phyloP scores from a whole-genome alignment of 345 rosid species.

The Citrus sinensis region DNA sequence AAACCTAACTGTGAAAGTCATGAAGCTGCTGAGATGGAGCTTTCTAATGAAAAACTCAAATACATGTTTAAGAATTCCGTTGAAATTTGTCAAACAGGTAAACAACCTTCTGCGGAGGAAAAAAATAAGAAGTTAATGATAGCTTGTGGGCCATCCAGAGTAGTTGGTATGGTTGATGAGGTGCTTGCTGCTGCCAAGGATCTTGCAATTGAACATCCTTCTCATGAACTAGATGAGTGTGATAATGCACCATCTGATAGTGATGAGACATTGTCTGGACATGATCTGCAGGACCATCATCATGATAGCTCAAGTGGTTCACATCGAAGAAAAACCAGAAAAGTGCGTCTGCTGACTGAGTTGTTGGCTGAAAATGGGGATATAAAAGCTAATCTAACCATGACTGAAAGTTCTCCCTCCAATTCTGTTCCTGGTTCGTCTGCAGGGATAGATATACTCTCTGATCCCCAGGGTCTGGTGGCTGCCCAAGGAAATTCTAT shows the following conservation, averaged over 20 bases:
- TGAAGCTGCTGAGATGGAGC: constrained; percentile 25
- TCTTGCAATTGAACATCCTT: constrained; percentile 27
- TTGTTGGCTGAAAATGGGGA: constrained; percentile 46
- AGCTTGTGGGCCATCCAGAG: constrained; percentile 27
- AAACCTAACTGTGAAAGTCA: constrained; percentile 18
- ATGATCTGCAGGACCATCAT: constrained; percentile 17
- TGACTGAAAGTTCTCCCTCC: constrained; percentile 33
- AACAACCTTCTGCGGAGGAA: constrained; percentile 23
- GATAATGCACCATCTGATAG: constrained; percentile 56
- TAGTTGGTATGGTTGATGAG: constrained; percentile 29
- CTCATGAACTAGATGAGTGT: constrained; percentile 31
- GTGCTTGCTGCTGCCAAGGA: constrained; percentile 28
- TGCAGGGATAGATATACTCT: constrained; percentile 15
- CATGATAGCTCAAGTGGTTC: constrained; percentile 33
- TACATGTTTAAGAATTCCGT: constrained; percentile 13
- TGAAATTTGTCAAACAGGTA: constrained; percentile 16
- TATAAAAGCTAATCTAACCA: constrained; percentile 18
- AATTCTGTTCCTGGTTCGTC: constrained; percentile 29
- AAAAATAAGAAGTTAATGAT: constrained; percentile 19
- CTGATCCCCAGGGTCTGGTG: constrained; percentile 20
- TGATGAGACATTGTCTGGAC: constrained; percentile 34
- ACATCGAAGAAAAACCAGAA: constrained; percentile 61
- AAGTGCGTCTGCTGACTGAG: constrained; percentile 73
- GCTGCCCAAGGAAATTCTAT: constrained; percentile 13
- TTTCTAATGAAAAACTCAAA: constrained; percentile 12